A percentile compares a stretch with the other conserved stretches of the same genome.
phyloP scores from a whole-genome alignment of 441 rosid species.

The Pelargonium hybrid region DNA sequence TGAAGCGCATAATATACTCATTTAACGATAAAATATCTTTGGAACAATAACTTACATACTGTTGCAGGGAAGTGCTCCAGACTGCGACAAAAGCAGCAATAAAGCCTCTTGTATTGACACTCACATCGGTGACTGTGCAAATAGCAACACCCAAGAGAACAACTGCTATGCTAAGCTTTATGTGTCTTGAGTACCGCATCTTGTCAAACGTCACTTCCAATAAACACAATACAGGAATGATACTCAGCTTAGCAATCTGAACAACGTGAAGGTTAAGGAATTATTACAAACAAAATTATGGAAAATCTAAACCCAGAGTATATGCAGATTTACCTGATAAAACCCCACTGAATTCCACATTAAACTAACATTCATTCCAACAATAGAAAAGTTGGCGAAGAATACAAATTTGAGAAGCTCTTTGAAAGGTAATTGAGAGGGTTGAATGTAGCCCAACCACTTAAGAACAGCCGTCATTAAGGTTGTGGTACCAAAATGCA shows the following conservation, averaged over 20 bases:
- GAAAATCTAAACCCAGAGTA: no score
- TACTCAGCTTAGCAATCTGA: conserved; percentile 93
- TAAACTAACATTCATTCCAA: conserved; percentile 95
- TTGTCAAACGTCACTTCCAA: conserved; percentile 88
- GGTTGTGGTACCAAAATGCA: conserved; percentile 95
- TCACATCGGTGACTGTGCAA: conserved; percentile 94
- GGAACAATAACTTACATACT: conserved; percentile 51
- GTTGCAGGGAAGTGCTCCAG: conserved; percentile 96
- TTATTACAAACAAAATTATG: no score
- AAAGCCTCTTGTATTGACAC: conserved; percentile 86
- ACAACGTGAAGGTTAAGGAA: conserved; percentile 14
- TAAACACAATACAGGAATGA: conserved; percentile 94
- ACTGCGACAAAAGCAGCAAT: conserved; percentile 77
- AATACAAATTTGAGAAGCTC: conserved; percentile 75
- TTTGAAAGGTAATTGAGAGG: conserved; percentile 57
- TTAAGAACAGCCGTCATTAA: conserved; percentile 56
- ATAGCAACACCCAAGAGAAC: conserved; percentile 94
- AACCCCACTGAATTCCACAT: conserved; percentile 99
- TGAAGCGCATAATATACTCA: no score
- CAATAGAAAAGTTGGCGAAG: conserved; percentile 89
- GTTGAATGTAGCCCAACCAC: conserved; percentile 77
- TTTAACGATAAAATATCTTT: no score
- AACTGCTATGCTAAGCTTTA: conserved; percentile 84
- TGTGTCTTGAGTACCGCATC: conserved; percentile 83
- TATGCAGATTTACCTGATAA: conserved; percentile 57